Evolutionary conservation across 2,329 filamentous ascomycete species (phyloP), one percentile per base, ranked within the genome.

Genomic region (Neopestalotiopsis sp.): DNA sequence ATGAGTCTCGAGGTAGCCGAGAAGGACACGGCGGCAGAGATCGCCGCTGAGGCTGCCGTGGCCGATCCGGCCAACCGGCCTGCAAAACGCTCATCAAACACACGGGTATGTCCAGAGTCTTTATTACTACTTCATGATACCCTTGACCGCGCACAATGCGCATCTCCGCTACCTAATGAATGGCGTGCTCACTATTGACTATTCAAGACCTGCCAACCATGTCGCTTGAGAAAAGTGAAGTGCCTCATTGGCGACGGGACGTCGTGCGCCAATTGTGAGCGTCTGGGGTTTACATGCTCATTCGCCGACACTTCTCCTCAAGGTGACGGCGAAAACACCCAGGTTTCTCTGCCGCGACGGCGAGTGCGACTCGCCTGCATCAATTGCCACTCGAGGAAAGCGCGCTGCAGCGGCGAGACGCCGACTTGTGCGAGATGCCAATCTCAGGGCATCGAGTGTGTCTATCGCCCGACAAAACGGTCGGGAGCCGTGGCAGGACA

Each of bases 381-480:
- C 73, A 87, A 84, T 74, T 89, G 87, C 75, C 87, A 89, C 71
- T 84, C 85, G 42, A 82, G 87, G 72, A 89, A 89, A 74, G 87
- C 87, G 38, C 81, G 86, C 63, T 89, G 87, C 78, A 88, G 84
- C 66, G 87, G 87, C n/a, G 84, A 88, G 71, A 80, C 84, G 64
- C 87, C 87, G 3, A 82, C 84, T 66, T 89, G 87, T 73, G 85
- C 88, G 65, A 81, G 84, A 9, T 86, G 84, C 65, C 84, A 84
- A 28, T 78, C 81, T 4, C 86, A 88, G 66, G 85, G 85, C 7
- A 84, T 88, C 65, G 84, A 88, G 38, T 89, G 87, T 67, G 79
- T 89, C 49, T 58, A 66, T 69, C 38, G 49, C 34, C 77, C 74
- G 14, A 78, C 77, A 24, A 78, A 78, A 62, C 72, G 77, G 65